These are phyloP conservation scores for Grigorovia jiainica DNA, from an alignment of 805 yeast genomes.

Conservation along the genomic window DNA sequence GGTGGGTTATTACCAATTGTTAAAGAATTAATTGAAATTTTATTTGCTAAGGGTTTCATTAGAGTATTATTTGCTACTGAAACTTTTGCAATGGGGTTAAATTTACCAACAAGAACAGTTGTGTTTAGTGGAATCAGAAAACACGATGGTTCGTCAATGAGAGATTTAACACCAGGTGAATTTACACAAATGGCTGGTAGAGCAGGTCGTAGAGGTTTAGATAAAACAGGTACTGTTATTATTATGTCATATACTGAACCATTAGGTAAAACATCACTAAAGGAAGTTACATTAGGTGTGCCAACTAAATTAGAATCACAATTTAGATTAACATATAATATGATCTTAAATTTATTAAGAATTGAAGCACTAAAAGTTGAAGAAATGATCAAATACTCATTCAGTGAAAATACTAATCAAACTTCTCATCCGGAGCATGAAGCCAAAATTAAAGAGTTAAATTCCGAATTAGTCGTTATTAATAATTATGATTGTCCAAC, in stretches of 20 bases:
- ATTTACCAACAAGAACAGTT: slow-evolving; percentile 93
- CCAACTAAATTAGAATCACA: slow-evolving; percentile 89
- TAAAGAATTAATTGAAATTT: slow-evolving; percentile 84
- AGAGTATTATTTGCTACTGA: slow-evolving; percentile 94
- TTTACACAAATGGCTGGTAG: slow-evolving; percentile 99
- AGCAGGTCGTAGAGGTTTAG: slow-evolving; percentile 96
- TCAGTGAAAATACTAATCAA: slow-evolving; percentile 84
- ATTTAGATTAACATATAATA: slow-evolving; percentile 87
- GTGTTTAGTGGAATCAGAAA: slow-evolving; percentile 78
- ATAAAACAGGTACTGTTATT: slow-evolving; percentile 87
- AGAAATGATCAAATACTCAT: slow-evolving; percentile 94
- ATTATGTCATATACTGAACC: slow-evolving; percentile 77
- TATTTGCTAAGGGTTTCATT: slow-evolving; percentile 77
- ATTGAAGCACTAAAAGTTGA: slow-evolving; percentile 95
- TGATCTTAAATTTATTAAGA: slow-evolving; percentile 84
- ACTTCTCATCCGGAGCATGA: slow-evolving; percentile 80
- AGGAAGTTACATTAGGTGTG: slow-evolving; percentile 75
- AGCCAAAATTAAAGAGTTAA: slow-evolving; percentile 46
- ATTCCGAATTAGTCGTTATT: slow-evolving; percentile 35
- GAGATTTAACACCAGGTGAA: slow-evolving; percentile 88
- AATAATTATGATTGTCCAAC: slow-evolving; percentile 28
- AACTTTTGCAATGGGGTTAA: slow-evolving; percentile 97
- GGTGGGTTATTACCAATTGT: slow-evolving; percentile 91
- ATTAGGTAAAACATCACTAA: slow-evolving; percentile 46
- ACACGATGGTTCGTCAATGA: slow-evolving; percentile 79